A percentile compares a stretch with the other conserved stretches of the same genome.
These are phyloP conservation scores for Cyclanthera cordifolia DNA, from an alignment of 306 rosid genomes.

Conservation along the genomic window DNA sequence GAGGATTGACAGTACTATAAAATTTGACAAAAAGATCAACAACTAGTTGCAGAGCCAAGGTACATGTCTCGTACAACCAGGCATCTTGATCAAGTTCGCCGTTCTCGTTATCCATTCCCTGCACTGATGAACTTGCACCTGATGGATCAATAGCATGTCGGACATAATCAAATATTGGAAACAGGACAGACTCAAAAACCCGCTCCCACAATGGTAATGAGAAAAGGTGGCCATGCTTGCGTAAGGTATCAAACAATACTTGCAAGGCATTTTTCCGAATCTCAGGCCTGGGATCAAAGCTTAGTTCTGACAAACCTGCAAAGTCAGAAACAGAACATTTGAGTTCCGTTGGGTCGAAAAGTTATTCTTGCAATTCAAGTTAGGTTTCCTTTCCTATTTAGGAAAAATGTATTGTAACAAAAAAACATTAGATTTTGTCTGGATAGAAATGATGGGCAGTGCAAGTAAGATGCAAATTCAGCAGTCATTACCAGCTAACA, in stretches of 20 bases:
- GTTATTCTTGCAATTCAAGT: not conserved
- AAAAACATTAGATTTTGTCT: not conserved
- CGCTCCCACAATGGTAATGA: slow-evolving; percentile 89
- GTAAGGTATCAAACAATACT: slow-evolving; percentile 80
- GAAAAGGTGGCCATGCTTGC: slow-evolving; percentile 95
- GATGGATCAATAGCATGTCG: slow-evolving; percentile 97
- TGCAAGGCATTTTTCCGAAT: slow-evolving; percentile 88
- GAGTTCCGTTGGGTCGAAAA: not conserved
- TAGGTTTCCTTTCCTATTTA: not conserved
- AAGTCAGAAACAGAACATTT: slow-evolving; percentile 13
- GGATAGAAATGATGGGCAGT: not conserved
- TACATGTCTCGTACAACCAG: slow-evolving; percentile 98
- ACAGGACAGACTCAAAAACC: slow-evolving; percentile 83
- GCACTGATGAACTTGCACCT: slow-evolving; percentile 39
- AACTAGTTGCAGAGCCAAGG: slow-evolving; percentile 89
- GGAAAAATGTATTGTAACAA: no score
- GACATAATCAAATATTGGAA: slow-evolving; percentile 93
- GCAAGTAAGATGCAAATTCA: slow-evolving; percentile 14
- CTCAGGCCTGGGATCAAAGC: slow-evolving; percentile 97
- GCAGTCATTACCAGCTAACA: slow-evolving; percentile 68
- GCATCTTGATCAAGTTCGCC: slow-evolving; percentile 88
- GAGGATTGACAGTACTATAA: slow-evolving; percentile 77
- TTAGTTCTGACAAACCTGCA: slow-evolving; percentile 95
- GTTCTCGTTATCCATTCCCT: slow-evolving; percentile 35
- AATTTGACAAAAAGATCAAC: slow-evolving; percentile 94